phyloP scores from a whole-genome alignment of 805 yeast genomes.

The Maudiozyma bulderi region DNA sequence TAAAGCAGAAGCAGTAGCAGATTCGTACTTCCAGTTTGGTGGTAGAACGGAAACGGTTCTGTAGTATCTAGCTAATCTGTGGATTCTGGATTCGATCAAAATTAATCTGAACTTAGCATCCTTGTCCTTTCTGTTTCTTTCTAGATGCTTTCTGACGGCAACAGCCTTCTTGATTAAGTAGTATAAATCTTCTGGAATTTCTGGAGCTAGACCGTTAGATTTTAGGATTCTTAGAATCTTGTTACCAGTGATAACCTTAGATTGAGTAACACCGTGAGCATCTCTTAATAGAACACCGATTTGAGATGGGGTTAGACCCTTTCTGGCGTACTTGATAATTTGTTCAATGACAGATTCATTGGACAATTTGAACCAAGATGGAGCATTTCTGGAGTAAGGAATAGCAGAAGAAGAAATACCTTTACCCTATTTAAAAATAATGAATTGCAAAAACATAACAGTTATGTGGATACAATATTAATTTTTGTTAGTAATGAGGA shows the following conservation, averaged over 20 bases:
- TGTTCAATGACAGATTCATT: constrained; percentile 95
- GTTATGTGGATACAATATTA: too few species aligned
- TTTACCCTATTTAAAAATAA: constrained; percentile 63
- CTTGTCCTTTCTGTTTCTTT: constrained; percentile 99
- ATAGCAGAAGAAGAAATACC: constrained; percentile 98
- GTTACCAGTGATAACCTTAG: constrained; percentile 97
- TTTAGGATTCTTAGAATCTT: constrained; percentile 98
- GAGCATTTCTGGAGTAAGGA: constrained; percentile 98
- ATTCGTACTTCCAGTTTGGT: constrained; percentile 99
- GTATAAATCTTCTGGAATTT: constrained; percentile 99
- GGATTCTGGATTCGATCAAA: constrained; percentile 99
- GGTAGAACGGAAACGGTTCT: constrained; percentile 98
- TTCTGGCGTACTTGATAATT: constrained; percentile 98
- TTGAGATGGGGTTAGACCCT: constrained; percentile 99
- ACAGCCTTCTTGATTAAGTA: constrained; percentile 99
- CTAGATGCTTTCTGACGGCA: constrained; percentile 99
- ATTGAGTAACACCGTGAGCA: constrained; percentile 98
- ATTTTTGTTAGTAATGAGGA: constrained; percentile 7
- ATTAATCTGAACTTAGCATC: constrained; percentile 99
- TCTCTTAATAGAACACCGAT: constrained; percentile 99
- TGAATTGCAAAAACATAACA: constrained; percentile 5
- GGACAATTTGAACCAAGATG: constrained; percentile 98
- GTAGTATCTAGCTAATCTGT: constrained; percentile 99
- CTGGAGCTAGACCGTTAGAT: constrained; percentile 99
- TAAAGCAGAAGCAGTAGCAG: constrained; percentile 99